Evolutionary conservation across 768 basidiomycete species (phyloP), one percentile per base, ranked within the genome.

Genomic region (Tylopilus balloui): DNA sequence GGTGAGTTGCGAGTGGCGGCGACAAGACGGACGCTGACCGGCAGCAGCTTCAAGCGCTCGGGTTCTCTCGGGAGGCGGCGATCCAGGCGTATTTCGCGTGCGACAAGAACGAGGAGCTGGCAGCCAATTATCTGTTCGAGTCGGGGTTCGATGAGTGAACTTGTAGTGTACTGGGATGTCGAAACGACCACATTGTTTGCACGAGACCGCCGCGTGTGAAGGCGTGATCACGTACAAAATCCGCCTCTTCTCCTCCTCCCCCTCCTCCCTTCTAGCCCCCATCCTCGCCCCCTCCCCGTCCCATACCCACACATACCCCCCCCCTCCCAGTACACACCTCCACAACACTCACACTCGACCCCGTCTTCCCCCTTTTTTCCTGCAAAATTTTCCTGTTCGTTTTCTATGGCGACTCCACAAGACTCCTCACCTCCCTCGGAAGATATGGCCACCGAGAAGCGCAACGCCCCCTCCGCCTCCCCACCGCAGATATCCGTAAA

Each of bases 61-160:
- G 96, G 1, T 98, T 99, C 68, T 68, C 88, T 15, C 79, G 91
- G 34, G 76, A 92, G 37, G 73, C 74, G 0, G 95, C 77, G n/a
- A 71, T 94, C 29, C 81, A 97, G 68, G 96, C 96, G 1, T 99
- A 89, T 69, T 80, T 95, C 63, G 88, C 85, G 2, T 97, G 94
- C 68, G 96, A 92, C 67, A 92, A 90, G 78, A 92, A 98, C 63
- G 96, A 98, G 70, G 92, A 97, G 63, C 71, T 94, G 17, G 93
- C 96, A 9, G 96, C 95, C 13, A 96, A 96, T 63, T 95, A 85
- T 60, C 68, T 97, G 59, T 94, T 97, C 55, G 93, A 49, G 14
- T 9, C 1, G 34, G n/a, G 1, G 83, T 78, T 19, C 35, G 14
- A 15, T 55, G 25, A 36, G 28, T 6, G 12, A 23, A 15, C n/a